These are phyloP conservation scores for Gyromitra esculenta DNA, from an alignment of 2,329 filamentous ascomycete species.

Conservation along the genomic window DNA sequence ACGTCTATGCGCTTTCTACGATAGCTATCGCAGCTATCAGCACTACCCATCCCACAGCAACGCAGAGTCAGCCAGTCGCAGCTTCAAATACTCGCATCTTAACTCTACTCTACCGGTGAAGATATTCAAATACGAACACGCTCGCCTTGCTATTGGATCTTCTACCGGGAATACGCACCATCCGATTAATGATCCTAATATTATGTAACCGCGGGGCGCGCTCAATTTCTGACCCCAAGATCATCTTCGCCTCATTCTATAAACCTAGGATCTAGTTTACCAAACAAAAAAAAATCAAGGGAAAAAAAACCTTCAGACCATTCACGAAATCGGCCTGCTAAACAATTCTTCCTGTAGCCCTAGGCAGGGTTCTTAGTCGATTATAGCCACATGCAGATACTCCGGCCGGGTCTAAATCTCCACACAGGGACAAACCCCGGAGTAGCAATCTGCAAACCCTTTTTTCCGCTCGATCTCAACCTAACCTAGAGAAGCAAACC, in stretches of 20 bases:
- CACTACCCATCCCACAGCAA: not conserved
- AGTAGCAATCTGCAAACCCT: slow-evolving; percentile 42
- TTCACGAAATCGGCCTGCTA: slow-evolving; percentile 21
- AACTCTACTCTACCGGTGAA: slow-evolving; percentile 15
- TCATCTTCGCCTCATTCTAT: slow-evolving; percentile 2
- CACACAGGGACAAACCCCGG: slow-evolving; percentile 48
- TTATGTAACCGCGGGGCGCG: slow-evolving; percentile 24
- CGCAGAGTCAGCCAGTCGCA: not conserved
- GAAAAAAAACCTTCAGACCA: slow-evolving; percentile 12
- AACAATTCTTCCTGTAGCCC: slow-evolving; percentile 6
- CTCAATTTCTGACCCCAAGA: slow-evolving; percentile 15
- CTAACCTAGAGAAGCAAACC: slow-evolving; percentile 31
- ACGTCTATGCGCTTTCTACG: slow-evolving; percentile 14
- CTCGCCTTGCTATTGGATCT: slow-evolving; percentile 2
- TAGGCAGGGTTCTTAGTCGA: slow-evolving; percentile 30
- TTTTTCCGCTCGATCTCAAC: slow-evolving; percentile 29
- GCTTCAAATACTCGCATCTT: slow-evolving; percentile 8
- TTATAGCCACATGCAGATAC: slow-evolving; percentile 46
- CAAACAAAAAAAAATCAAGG: slow-evolving; percentile 19
- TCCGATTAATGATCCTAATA: slow-evolving; percentile 31
- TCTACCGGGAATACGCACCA: slow-evolving; percentile 13
- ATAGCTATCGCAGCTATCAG: not conserved
- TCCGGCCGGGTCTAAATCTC: slow-evolving; percentile 45
- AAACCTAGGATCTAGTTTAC: slow-evolving; percentile 4
- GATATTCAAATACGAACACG: slow-evolving; percentile 18